Percentiles rank a stretch among this genome's conserved stretches.
phyloP scores from a whole-genome alignment of 768 basidiomycete species.

The Cubamyces lactineus region DNA sequence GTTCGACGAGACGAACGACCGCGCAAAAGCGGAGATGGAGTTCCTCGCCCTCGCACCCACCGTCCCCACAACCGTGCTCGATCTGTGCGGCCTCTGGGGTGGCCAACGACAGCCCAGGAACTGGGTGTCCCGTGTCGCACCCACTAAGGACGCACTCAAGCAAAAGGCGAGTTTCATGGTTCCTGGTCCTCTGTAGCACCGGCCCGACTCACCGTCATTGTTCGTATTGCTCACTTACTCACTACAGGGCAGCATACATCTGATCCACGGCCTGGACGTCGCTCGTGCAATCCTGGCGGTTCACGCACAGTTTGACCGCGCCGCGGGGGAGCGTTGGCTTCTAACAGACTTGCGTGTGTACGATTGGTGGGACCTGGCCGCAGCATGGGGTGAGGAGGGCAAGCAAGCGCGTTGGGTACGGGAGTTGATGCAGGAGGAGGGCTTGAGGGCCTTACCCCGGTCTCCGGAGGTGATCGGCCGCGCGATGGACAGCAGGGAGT shows the following conservation, averaged over 20 bases:
- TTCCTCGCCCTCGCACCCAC: conserved; percentile 47
- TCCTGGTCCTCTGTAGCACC: neutral
- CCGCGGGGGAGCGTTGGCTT: conserved; percentile 57
- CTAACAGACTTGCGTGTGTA: conserved; percentile 59
- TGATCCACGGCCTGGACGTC: conserved; percentile 65
- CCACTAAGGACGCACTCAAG: conserved; percentile 55
- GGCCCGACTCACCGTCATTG: neutral
- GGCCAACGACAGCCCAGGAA: conserved; percentile 51
- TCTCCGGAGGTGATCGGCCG: conserved; percentile 50
- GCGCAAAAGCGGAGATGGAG: conserved; percentile 58
- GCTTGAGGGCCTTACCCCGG: conserved; percentile 56
- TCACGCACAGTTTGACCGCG: conserved; percentile 45
- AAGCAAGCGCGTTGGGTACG: conserved; percentile 56
- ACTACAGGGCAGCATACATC: conserved; percentile 56
- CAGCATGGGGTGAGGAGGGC: conserved; percentile 52
- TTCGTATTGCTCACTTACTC: neutral
- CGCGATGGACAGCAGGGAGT: conserved; percentile 61
- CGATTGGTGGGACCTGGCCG: conserved; percentile 71
- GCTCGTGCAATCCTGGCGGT: conserved; percentile 64
- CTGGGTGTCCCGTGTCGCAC: conserved; percentile 57
- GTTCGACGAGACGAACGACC: conserved; percentile 42
- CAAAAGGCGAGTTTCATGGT: conserved; percentile 43
- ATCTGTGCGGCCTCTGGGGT: conserved; percentile 69
- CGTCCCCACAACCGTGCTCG: conserved; percentile 53
- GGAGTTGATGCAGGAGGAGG: conserved; percentile 58